Evolutionary conservation across 176 grass and related monocot species (phyloP).

Genomic region (Aegilops sharonensis): DNA sequence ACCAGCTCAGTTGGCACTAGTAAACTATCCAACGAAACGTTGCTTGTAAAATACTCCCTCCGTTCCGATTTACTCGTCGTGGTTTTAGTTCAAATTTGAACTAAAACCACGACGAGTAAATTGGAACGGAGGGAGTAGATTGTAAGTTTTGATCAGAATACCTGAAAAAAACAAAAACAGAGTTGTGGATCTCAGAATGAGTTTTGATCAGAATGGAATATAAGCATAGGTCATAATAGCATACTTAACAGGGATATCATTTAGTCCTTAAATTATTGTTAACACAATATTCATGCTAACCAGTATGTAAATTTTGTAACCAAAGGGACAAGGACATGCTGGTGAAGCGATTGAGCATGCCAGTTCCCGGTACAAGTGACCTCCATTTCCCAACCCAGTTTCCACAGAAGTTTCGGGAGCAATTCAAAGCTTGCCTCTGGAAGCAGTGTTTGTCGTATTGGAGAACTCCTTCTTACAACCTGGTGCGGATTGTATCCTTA

Average conservation of each 20-base stretch:
- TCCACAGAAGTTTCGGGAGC: constrained; percentile 52
- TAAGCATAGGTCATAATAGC: background rate
- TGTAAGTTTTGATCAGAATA: background rate
- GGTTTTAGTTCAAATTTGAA: no score
- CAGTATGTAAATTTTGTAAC: background rate
- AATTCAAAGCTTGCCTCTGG: constrained; percentile 76
- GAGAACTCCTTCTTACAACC: constrained; percentile 74
- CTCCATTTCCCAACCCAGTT: constrained; percentile 53
- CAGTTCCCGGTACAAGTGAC: constrained; percentile 38
- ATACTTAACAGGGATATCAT: background rate
- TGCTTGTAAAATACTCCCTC: background rate
- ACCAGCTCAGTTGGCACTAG: background rate
- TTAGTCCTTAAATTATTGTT: background rate
- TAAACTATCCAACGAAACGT: background rate
- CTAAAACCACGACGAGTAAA: no score
- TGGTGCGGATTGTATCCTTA: constrained; percentile 47
- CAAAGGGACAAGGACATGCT: constrained; percentile 53
- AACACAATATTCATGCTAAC: background rate
- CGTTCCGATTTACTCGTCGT: no score
- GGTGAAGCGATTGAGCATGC: constrained; percentile 37
- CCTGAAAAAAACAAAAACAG: background rate
- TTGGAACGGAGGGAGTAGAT: no score
- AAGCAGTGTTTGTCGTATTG: constrained; percentile 74
- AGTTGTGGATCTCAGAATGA: background rate
- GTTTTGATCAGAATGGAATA: background rate